These are phyloP conservation scores for Hymenoscyphus infarciens DNA, from an alignment of 2,329 filamentous ascomycete genomes.

Conservation along the genomic window DNA sequence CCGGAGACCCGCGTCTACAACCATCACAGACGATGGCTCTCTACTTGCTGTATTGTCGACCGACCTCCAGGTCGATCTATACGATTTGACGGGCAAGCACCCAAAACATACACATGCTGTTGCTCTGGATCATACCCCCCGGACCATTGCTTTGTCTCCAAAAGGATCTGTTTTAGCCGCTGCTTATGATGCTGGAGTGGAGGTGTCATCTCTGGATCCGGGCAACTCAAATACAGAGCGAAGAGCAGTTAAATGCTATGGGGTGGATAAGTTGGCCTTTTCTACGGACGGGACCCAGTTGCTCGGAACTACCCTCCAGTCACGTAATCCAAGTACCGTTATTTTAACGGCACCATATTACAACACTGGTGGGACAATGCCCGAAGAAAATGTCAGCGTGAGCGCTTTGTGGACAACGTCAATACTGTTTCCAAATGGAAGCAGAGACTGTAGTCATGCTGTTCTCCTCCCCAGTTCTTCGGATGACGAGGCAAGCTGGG, in stretches of 20 bases:
- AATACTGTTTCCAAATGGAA: slow-evolving; percentile 79
- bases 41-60: slow-evolving; percentile 76
- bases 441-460: slow-evolving; percentile 73
- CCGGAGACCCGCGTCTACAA: slow-evolving; percentile 70
- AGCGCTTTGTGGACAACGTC: slow-evolving; percentile 82
- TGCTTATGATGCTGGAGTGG: slow-evolving; percentile 84
- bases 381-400: slow-evolving; percentile 66
- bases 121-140: slow-evolving; percentile 72
- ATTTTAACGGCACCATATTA: slow-evolving; percentile 78
- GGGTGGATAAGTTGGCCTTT: slow-evolving; percentile 70
- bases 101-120: slow-evolving; percentile 72
- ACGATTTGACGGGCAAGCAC: slow-evolving; percentile 62
- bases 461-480: slow-evolving; percentile 51
- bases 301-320: slow-evolving; percentile 68
- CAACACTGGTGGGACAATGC: slow-evolving; percentile 58
- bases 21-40: slow-evolving; percentile 74
- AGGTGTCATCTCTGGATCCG: slow-evolving; percentile 72
- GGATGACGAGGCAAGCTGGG: slow-evolving; percentile 66
- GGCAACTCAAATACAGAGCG: slow-evolving; percentile 62
- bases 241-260: slow-evolving; percentile 73
- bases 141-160: slow-evolving; percentile 75
- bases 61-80: slow-evolving; percentile 83
- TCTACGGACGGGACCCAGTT: slow-evolving; percentile 76
- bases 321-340: slow-evolving; percentile 64
- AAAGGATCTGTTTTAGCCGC: slow-evolving; percentile 79